These are phyloP conservation scores for Sequoia sempervirens DNA, from an alignment of 75 land plant genomes.

Conservation along the genomic window DNA sequence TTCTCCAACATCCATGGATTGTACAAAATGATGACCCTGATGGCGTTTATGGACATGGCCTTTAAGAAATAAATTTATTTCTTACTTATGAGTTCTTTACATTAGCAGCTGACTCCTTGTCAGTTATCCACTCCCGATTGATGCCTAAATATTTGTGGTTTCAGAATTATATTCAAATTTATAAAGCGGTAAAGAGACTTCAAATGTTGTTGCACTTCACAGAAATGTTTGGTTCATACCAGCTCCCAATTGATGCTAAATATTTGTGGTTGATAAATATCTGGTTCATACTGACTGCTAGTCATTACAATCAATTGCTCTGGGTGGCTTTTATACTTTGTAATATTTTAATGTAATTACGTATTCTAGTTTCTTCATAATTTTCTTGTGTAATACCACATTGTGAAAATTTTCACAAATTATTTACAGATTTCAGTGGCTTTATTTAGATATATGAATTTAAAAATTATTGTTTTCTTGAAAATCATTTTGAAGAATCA, in stretches of 20 bases:
- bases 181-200: background rate
- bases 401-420: background rate
- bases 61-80: background rate
- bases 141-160: background rate
- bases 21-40: slow-evolving; percentile 29
- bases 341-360: background rate
- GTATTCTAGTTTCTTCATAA: background rate
- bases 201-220: background rate
- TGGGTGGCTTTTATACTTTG: background rate
- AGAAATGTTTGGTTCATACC: too few species aligned
- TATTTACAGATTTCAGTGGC: background rate
- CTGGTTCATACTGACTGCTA: background rate
- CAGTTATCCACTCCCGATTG: background rate
- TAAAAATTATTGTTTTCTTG: too few species aligned
- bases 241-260: background rate
- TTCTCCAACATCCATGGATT: slow-evolving; percentile 44
- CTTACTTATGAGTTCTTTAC: background rate
- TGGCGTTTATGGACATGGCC: slow-evolving; percentile 14
- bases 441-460: too few species aligned
- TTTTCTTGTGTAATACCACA: background rate
- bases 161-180: background rate
- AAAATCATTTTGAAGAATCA: background rate
- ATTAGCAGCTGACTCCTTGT: slow-evolving; percentile 6
- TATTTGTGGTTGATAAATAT: background rate
- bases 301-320: background rate